These are phyloP conservation scores for Apiospora saccharicola DNA, from an alignment of 2,329 filamentous ascomycete genomes.

Conservation along the genomic window DNA sequence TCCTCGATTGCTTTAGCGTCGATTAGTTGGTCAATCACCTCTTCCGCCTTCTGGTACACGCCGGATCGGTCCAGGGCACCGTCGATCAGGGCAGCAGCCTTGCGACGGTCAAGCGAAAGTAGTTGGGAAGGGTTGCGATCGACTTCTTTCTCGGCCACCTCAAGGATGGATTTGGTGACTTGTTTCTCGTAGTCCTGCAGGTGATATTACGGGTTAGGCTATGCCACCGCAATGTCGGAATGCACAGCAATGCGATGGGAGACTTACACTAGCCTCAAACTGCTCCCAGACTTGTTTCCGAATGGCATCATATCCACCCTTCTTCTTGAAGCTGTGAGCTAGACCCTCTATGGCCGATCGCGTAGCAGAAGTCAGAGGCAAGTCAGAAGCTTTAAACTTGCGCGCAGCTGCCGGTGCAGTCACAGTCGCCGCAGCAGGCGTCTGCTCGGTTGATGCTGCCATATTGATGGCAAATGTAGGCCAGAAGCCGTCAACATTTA, in stretches of 20 bases:
- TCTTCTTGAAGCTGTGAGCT: conserved; percentile 85
- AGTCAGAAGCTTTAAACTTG: conserved; percentile 76
- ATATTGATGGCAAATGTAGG: conserved; percentile 30
- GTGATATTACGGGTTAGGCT: neutral
- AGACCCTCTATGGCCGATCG: conserved; percentile 76
- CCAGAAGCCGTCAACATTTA: conserved; percentile 33
- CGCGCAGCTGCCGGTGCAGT: conserved; percentile 31
- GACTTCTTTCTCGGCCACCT: conserved; percentile 76
- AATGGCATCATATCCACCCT: conserved; percentile 81
- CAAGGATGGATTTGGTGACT: conserved; percentile 70
- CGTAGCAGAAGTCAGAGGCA: conserved; percentile 77
- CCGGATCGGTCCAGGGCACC: conserved; percentile 79
- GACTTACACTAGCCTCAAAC: conserved; percentile 72
- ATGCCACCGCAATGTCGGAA: neutral
- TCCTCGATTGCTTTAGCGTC: conserved; percentile 72
- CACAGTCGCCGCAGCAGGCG: conserved; percentile 33
- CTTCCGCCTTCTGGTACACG: conserved; percentile 76
- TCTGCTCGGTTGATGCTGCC: conserved; percentile 36
- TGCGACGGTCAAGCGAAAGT: conserved; percentile 75
- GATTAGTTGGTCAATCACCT: conserved; percentile 72
- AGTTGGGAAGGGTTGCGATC: conserved; percentile 76
- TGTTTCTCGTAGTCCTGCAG: conserved; percentile 72
- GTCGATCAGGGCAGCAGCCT: conserved; percentile 78
- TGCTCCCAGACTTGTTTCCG: conserved; percentile 80
- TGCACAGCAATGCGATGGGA: neutral